Conservation (phyloP, 169 alveolate genomes). For the Plasmodium sp. region DNA sequence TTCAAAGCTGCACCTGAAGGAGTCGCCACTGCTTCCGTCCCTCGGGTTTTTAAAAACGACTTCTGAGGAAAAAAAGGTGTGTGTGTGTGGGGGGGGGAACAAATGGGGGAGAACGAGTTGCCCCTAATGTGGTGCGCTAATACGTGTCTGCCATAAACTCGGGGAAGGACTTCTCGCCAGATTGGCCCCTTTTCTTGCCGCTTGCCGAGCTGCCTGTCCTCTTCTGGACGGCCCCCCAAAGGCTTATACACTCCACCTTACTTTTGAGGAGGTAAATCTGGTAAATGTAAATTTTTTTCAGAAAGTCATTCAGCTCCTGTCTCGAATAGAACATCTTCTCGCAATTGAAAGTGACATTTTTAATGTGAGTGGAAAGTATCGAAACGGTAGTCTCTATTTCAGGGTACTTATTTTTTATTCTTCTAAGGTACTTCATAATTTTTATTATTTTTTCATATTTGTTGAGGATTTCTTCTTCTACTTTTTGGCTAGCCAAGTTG, state of each 20-base stretch:
- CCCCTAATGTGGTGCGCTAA: not conserved
- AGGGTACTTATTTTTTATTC: constrained; percentile 43
- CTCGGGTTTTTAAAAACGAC: constrained; percentile 38
- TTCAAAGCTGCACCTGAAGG: not conserved
- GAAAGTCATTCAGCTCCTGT: constrained; percentile 30
- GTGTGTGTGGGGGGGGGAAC: not conserved
- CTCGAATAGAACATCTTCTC: constrained; percentile 67
- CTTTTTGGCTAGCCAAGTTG: not conserved
- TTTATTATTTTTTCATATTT: constrained; percentile 68
- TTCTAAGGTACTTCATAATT: constrained; percentile 55
- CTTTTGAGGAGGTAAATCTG: constrained; percentile 61
- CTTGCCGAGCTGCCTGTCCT: not conserved
- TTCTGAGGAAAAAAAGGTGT: constrained; percentile 2
- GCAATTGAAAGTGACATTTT: constrained; percentile 63
- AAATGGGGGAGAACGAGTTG: not conserved
- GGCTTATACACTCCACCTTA: not conserved
- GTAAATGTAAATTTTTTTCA: constrained; percentile 60
- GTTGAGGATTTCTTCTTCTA: constrained; percentile 44
- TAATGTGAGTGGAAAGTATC: constrained; percentile 45
- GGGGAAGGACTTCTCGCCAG: not conserved
- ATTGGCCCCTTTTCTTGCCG: not conserved
- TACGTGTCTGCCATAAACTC: not conserved
- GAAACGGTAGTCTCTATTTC: constrained; percentile 58
- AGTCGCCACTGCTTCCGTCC: not conserved
- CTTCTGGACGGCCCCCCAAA: not conserved